These are phyloP conservation scores for Dactylis glomerata DNA, from an alignment of 176 grass and related monocot genomes.

Conservation along the genomic window DNA sequence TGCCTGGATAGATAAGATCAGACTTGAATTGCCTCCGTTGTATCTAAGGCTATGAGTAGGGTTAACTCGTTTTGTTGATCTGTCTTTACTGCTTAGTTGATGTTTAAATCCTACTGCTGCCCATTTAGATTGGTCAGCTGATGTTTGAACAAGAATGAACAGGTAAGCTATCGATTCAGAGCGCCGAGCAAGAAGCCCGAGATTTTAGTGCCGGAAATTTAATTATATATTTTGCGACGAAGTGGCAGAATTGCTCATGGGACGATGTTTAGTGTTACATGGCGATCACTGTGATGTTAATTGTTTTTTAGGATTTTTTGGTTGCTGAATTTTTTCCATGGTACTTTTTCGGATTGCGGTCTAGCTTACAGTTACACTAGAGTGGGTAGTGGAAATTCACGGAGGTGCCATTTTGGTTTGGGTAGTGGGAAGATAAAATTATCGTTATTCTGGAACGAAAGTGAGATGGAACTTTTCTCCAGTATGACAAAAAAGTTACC, in stretches of 20 bases:
- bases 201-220: not conserved
- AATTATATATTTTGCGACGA: not conserved
- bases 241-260: not conserved
- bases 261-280: not conserved
- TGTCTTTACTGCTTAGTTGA: not conserved
- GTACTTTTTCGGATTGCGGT: not conserved
- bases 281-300: not conserved
- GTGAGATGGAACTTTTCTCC: not conserved
- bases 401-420: not conserved
- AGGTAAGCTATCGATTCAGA: not conserved
- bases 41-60: not conserved
- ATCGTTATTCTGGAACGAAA: not conserved
- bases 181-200: not conserved
- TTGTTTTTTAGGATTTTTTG: not conserved
- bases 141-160: not conserved
- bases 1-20: not conserved
- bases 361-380: not conserved
- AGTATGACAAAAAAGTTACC: not conserved
- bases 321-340: not conserved
- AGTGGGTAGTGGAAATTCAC: not conserved
- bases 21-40: not conserved
- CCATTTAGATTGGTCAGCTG: not conserved
- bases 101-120: not conserved
- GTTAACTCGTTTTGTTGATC: not conserved
- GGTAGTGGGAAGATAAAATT: conserved; percentile 4